Base-by-base conservation (phyloP, 768 basidiomycete species). In the Collybiopsis confluens region DNA sequence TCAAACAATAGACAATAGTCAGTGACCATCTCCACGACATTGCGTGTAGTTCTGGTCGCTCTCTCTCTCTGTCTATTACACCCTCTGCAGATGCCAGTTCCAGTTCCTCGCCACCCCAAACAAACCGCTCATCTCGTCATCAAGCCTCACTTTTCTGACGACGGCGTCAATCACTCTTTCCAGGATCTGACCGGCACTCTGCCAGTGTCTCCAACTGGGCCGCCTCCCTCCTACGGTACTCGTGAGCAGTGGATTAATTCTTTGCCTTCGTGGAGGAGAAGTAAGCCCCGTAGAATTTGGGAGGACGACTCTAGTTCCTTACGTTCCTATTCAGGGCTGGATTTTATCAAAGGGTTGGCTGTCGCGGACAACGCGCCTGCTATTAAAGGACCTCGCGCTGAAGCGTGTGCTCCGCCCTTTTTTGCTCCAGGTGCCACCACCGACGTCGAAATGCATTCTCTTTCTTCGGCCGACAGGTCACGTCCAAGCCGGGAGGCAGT, bases 301-400 rank as follows among this genome's bases (percentile, higher is more conserved):
- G 83, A 84, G 71, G 79, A 82, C 62, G 78, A 79, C 60, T 60
- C 63, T 40, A 59, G 57, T 51, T 58, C 57, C 52, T 58, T 65
- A 33, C 50, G 63, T 65, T 53, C 60, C 52, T 58, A 52, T 60
- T 58, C 61, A 54, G 67, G 65, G 60, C 80, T 75, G 83, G 77
- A 72, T 86, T 88, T 88, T 88, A 64, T 68, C 56, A 69, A 68
- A 70, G 87, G 86, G 87, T 89, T 89, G 81, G 75, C 79, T 69
- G 74, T 70, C 73, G 84, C 87, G 85, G 83, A 67, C 67, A 81
- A 87, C 88, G 85, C 85, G 74, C 67, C 78, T 65, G 85, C 82
- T 74, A 88, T 87, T 87, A 89, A 90, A 88, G 88, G 88, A 82
- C 65, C 78, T 70, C 85, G 73, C 84, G 86, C 85, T 80, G 77